phyloP scores from a whole-genome alignment of 805 yeast genomes.

The Candida glaebosa region DNA sequence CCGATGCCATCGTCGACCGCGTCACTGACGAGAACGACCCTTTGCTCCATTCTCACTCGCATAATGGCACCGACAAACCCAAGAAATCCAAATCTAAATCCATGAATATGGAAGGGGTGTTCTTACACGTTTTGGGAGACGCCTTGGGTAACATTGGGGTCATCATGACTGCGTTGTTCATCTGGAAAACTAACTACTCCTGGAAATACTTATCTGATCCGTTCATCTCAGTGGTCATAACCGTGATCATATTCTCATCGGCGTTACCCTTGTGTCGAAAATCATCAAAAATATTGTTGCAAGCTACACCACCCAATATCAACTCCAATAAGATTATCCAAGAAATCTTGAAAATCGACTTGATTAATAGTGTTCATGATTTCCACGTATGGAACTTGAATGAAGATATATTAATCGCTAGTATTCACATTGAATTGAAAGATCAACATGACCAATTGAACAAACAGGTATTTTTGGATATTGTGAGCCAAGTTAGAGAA shows the following conservation, averaged over 20 bases:
- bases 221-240: conserved; percentile 75
- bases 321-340: conserved; percentile 70
- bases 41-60: conserved; percentile 18
- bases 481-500: conserved; percentile 72
- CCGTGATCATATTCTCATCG: conserved; percentile 82
- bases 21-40: conserved; percentile 33
- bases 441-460: conserved; percentile 50
- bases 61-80: conserved; percentile 10
- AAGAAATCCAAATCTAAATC: conserved; percentile 78
- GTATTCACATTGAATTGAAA: conserved; percentile 75
- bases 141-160: conserved; percentile 96
- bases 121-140: conserved; percentile 91
- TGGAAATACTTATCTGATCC: conserved; percentile 93
- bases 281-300: conserved; percentile 82
- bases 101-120: conserved; percentile 97
- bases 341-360: conserved; percentile 63
- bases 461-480: conserved; percentile 48
- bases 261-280: conserved; percentile 87
- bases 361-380: conserved; percentile 86
- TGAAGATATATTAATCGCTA: conserved; percentile 81
- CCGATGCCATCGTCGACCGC: conserved; percentile 44
- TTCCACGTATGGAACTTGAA: conserved; percentile 95
- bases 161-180: conserved; percentile 80
- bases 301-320: conserved; percentile 86
- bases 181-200: conserved; percentile 87